These are phyloP conservation scores for Penicillium italicum DNA, from an alignment of 2,329 filamentous ascomycete genomes.

Conservation along the genomic window DNA sequence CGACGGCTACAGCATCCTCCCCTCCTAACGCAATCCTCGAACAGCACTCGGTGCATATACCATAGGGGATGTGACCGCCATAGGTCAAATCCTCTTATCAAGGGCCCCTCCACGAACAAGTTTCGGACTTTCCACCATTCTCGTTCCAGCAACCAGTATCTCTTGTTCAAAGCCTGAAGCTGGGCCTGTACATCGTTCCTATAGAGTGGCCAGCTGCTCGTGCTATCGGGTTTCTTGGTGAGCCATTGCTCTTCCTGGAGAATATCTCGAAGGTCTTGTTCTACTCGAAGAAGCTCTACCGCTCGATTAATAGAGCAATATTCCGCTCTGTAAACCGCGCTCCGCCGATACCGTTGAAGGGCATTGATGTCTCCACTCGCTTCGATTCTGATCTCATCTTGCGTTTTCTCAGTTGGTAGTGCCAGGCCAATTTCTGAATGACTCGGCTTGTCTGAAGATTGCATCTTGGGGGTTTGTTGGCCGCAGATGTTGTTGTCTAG, in stretches of 20 bases:
- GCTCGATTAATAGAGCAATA: no score
- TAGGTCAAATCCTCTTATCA: slow-evolving; percentile 3
- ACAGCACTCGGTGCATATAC: slow-evolving; percentile 7
- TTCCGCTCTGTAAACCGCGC: no score
- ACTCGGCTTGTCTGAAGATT: neutral
- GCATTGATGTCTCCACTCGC: neutral
- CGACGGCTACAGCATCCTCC: slow-evolving; percentile 2
- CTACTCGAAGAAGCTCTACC: neutral
- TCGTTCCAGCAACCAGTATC: neutral
- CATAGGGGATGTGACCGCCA: slow-evolving; percentile 11
- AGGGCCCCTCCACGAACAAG: neutral
- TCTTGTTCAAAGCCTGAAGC: neutral
- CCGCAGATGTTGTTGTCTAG: no score
- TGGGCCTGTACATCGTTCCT: neutral
- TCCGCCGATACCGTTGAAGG: neutral
- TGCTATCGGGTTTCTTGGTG: neutral
- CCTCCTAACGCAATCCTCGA: neutral
- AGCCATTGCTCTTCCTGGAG: neutral
- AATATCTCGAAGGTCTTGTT: neutral
- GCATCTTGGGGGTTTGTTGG: neutral
- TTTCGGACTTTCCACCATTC: neutral
- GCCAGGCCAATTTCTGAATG: neutral
- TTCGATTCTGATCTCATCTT: neutral
- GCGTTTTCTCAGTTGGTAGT: neutral
- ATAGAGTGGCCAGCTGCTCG: neutral